Base-by-base conservation (phyloP, 1,284 basidiomycete species). In the Fomes fomentarius region DNA sequence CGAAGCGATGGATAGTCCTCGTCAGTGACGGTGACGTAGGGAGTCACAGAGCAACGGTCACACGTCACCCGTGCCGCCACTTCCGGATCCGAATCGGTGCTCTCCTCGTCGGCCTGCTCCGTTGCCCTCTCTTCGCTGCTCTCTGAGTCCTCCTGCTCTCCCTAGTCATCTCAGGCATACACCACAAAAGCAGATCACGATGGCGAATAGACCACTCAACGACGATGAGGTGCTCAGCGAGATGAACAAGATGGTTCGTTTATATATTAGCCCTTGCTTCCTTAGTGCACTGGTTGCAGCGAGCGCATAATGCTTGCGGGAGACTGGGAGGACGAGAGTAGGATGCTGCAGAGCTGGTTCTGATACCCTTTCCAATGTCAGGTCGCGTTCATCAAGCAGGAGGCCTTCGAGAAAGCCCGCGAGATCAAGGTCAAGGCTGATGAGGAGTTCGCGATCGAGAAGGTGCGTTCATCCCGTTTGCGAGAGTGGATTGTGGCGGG, bases 351-450 rank as follows among this genome's bases (percentile, higher is more conserved):
- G n/a, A n/a, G n/a, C n/a, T n/a, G n/a, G n/a, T n/a, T 47, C 43
- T 53, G 46, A 55, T 45, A 41, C 47, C 14, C 15, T 35, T 47
- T 37, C 34, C 52, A 38, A 47, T 26, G 57, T 24, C 69, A 96
- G 94, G 93, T 96, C 47, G 88, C 93, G 55, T 97, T 96, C 80
- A 97, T 97, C 81, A 94, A 92, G 74, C 95, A 97, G 72, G 95
- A 98, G 74, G 95, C 95, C 2, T 75, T 92, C 63, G 96, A 98
- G 77, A 98, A 98, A 75, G 94, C 93, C 1, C 81, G 96, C n/a
- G 95, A 98, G 76, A 94, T 98, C 63, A 90, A 84, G 64, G 93
- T 97, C 59, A 98, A 98, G 73, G 95, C 96, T 0, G 94, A 98
- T 61, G 94, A 97, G 74, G 95, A 98, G 75, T 98, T 97, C 70